Evolutionary conservation across 169 alveolate species (phyloP), one percentile per base, ranked within the genome.

Genomic region (Perkinsus chesapeaki): DNA sequence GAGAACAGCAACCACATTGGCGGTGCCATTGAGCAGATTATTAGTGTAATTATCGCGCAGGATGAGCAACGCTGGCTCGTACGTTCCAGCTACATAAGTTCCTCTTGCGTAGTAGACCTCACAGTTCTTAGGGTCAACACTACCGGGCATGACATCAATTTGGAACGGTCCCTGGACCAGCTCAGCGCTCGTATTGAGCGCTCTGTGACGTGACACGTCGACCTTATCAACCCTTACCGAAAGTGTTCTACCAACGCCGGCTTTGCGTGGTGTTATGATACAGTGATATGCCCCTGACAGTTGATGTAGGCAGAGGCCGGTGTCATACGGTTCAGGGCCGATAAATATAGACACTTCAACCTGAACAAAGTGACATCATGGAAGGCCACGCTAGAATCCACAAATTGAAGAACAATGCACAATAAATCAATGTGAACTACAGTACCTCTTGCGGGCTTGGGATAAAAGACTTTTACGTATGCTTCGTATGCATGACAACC

Each of bases 151-250:
- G 27, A 91, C 39, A 39, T 39, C 38, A n/a, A 91, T 39, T 73
- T 47, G 93, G 93, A 91, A 91, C n/a, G 93, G 93, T 3, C 93
- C 93, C 39, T 91, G 93, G 39, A 48, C 60, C 39, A 91, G 37
- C 73, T 39, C 82, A 37, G 93, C 60, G 39, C 38, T 91, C 73
- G 47, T 91, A 73, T 60, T 60, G 73, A 91, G 72, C 47, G 60
- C 73, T 27, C 39, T 39, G 82, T n/a, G 47, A 0, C 93, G 73
- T 3, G 93, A 91, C 3, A 91, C 93, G 93, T 91, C 93, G 34
- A 91, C 43, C 27, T 91, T 20, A 36, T 39, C 60, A 36, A 91
- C 73, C 73, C 60, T 39, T 31, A 91, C 60, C 36, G 47, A n/a
- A 20, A 91, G 39, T 39, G 39, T 39, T 5, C 93, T 47, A 39